Conservation (phyloP, 2,329 filamentous ascomycete genomes). For the Exophiala xenobiotica region DNA sequence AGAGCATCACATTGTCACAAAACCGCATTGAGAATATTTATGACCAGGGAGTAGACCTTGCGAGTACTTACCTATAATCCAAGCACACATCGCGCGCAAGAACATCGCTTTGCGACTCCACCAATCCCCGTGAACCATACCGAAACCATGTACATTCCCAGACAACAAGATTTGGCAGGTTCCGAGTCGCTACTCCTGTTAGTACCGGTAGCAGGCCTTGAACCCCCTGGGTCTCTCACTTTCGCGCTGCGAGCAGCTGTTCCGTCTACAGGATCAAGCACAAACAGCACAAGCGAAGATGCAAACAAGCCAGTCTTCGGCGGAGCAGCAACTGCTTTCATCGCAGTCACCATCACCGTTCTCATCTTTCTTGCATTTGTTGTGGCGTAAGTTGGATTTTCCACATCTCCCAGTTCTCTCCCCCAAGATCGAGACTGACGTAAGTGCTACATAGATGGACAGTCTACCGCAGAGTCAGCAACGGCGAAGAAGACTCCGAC, state of each 20-base stretch:
- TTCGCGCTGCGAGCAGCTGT: neutral
- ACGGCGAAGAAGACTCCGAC: constrained; percentile 14
- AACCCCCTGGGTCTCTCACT: neutral
- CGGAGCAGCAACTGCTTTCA: neutral
- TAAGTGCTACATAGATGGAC: constrained; percentile 3
- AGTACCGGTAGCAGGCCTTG: neutral
- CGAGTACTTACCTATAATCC: neutral
- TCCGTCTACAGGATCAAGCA: neutral
- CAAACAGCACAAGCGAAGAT: neutral
- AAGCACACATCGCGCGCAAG: neutral
- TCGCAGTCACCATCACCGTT: constrained; percentile 4
- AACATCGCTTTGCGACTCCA: neutral
- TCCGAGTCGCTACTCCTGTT: neutral
- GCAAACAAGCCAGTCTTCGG: neutral
- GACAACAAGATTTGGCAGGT: neutral
- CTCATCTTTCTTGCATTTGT: neutral
- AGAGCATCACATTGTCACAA: neutral
- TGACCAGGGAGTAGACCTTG: neutral
- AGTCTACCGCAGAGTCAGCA: constrained; percentile 10
- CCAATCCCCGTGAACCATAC: neutral
- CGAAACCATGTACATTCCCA: constrained; percentile 16
- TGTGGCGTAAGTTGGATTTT: neutral
- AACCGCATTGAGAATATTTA: neutral
- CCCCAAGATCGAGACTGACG: no score
- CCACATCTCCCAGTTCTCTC: no score